Base-by-base conservation (phyloP, 495 filamentous ascomycete genomes). In the Neurospora sp. region DNA sequence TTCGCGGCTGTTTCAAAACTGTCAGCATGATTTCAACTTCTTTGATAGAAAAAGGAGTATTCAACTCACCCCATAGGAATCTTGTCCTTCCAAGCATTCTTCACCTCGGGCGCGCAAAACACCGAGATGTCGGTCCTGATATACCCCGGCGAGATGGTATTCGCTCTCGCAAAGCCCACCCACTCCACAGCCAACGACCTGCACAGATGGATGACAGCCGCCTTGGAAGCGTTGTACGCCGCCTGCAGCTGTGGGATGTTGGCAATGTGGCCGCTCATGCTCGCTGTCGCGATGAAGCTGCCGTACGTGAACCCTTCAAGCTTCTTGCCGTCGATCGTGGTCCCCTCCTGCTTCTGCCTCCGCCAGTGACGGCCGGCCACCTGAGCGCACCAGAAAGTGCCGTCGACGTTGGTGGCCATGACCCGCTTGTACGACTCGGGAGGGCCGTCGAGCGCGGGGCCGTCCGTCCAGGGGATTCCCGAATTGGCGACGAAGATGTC, bases 161-260 rank as follows among this genome's bases (percentile, higher is more conserved):
- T 97, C 71, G 88, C 91, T 37, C 94, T 87, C 11, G 94, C 94
- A 78, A 93, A 97, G 38, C 90, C 90, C 27, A 92, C 88, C 93
- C 93, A 97, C 80, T 97, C 94, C 37, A 97, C 88, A 2, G 94
- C 93, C 14, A 97, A 86, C 23, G 91, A 92, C 80, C 87, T 90
- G 90, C 91, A 93, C n/a, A 96, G 86, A 74, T 97, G 94, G 71
- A 93, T 91, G 20, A 95, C 88, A 12, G 88, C 94, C 12, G 93
- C 91, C 84, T 97, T 97, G 44, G 93, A 92, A 5, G 92, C 91
- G 77, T 97, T 97, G 81, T 97, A 97, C 23, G 91, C 89, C 11
- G 91, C 87, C 81, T 97, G 94, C 75, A 93, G 79, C 83, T 97
- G 93, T 18, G 95, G 94, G 72, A 95, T 88, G 78, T 97, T 97